phyloP scores from a whole-genome alignment of 371 early-diverging fungal species.

The Mucor indicus region DNA sequence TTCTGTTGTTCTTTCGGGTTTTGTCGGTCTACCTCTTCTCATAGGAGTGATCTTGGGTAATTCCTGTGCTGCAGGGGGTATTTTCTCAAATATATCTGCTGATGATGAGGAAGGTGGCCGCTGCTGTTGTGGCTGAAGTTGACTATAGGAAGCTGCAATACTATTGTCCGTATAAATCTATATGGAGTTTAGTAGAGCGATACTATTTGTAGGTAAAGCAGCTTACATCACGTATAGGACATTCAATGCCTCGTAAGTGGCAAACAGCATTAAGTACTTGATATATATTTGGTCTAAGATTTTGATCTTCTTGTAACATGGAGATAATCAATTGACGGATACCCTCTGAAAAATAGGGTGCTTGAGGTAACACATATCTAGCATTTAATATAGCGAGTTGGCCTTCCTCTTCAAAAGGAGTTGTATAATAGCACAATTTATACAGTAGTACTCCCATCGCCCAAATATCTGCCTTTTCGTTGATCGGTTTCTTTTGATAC shows the following conservation, averaged over 20 bases:
- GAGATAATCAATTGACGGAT: conserved; percentile 64
- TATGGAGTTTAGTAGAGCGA: background rate
- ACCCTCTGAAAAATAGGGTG: conserved; percentile 67
- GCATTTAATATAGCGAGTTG: conserved; percentile 84
- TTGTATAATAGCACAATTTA: conserved; percentile 83
- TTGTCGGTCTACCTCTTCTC: conserved; percentile 70
- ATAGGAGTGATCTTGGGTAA: conserved; percentile 60
- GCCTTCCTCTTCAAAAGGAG: conserved; percentile 91
- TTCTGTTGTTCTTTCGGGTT: conserved; percentile 10
- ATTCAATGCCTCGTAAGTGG: conserved; percentile 61
- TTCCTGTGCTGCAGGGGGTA: conserved; percentile 37
- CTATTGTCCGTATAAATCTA: conserved; percentile 24
- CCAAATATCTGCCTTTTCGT: conserved; percentile 82
- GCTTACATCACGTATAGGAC: conserved; percentile 61
- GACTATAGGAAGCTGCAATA: conserved; percentile 2
- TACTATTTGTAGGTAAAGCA: background rate
- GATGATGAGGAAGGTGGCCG: background rate
- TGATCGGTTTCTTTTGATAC: conserved; percentile 76
- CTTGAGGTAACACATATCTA: conserved; percentile 74
- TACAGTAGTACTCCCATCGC: conserved; percentile 90
- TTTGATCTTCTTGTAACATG: conserved; percentile 75
- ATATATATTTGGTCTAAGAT: conserved; percentile 72
- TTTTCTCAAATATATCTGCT: conserved; percentile 35
- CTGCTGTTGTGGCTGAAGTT: background rate
- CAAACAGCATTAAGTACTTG: conserved; percentile 70